These are phyloP conservation scores for Cicer chorassanicum DNA, from an alignment of 306 rosid species.

Conservation along the genomic window DNA sequence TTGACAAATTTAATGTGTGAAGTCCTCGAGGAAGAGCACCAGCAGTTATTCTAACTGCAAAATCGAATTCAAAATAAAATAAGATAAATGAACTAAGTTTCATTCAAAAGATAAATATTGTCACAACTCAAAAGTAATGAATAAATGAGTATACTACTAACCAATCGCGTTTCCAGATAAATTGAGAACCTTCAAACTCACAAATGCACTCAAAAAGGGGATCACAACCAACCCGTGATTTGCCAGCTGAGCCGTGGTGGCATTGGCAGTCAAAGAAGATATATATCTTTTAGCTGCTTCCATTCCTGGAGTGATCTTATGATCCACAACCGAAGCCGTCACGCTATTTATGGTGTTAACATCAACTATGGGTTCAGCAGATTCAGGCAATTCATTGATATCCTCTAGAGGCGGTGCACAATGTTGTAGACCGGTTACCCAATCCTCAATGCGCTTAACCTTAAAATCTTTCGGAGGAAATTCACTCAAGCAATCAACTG, in stretches of 20 bases:
- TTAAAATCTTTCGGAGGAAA: slow-evolving; percentile 60
- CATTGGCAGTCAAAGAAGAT: slow-evolving; percentile 74
- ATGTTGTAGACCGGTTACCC: slow-evolving; percentile 79
- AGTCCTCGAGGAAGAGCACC: slow-evolving; percentile 97
- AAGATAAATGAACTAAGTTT: slow-evolving; percentile 26
- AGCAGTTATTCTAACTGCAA: slow-evolving; percentile 80
- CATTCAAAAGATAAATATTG: slow-evolving; percentile 7
- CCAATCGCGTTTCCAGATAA: slow-evolving; percentile 87
- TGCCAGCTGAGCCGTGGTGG: slow-evolving; percentile 77
- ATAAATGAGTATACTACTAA: slow-evolving; percentile 45
- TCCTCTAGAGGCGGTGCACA: slow-evolving; percentile 68
- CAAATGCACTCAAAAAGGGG: slow-evolving; percentile 91
- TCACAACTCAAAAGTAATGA: slow-evolving; percentile 25
- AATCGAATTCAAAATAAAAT: slow-evolving; percentile 36
- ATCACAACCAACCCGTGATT: slow-evolving; percentile 84
- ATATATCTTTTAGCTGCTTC: slow-evolving; percentile 85
- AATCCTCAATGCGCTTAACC: slow-evolving; percentile 82
- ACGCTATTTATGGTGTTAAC: slow-evolving; percentile 42
- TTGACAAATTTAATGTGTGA: slow-evolving; percentile 83
- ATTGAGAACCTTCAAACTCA: slow-evolving; percentile 80
- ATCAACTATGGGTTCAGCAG: slow-evolving; percentile 48
- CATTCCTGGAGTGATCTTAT: slow-evolving; percentile 72
- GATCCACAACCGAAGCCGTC: slow-evolving; percentile 51
- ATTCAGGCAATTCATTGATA: slow-evolving; percentile 53
- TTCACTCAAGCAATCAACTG: slow-evolving; percentile 48